Percentiles rank a stretch among this genome's conserved stretches.
Evolutionary conservation across 352 stramenopile species (phyloP).

Genomic region (Pythium aphanidermatum): DNA sequence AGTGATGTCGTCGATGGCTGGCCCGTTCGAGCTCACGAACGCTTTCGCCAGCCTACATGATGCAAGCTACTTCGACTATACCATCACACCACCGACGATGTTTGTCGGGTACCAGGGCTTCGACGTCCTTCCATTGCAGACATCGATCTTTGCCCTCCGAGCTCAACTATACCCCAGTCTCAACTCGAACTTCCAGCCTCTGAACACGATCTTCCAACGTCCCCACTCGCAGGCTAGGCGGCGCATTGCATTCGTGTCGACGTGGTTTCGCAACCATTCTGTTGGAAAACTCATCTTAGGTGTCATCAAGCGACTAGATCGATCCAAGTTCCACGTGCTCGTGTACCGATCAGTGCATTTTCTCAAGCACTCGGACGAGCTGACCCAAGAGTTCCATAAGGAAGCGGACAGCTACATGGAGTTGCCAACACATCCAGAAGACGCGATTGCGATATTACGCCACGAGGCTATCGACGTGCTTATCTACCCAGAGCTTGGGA

Average conservation of each 20-base stretch:
- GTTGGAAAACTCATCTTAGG: constrained; percentile 59
- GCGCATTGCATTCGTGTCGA: constrained; percentile 50
- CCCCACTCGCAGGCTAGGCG: constrained; percentile 10
- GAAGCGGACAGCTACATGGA: constrained; percentile 44
- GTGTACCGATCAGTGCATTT: constrained; percentile 57
- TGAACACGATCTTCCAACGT: constrained; percentile 5
- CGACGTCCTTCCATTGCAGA: constrained; percentile 17
- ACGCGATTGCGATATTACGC: constrained; percentile 31
- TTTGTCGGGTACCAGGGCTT: constrained; percentile 54
- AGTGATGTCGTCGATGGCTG: constrained; percentile 15
- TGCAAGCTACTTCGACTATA: constrained; percentile 40
- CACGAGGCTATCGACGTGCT: constrained; percentile 61
- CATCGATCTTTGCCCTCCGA: constrained; percentile 26
- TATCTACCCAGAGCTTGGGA: constrained; percentile 80
- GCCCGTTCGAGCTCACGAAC: background rate
- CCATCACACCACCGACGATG: constrained; percentile 61
- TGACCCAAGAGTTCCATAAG: constrained; percentile 32
- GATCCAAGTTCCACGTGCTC: constrained; percentile 38
- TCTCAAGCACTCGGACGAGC: constrained; percentile 32
- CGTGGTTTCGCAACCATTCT: constrained; percentile 60
- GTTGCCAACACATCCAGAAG: constrained; percentile 26
- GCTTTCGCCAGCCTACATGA: constrained; percentile 23
- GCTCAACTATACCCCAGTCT: constrained; percentile 29
- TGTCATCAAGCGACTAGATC: constrained; percentile 44
- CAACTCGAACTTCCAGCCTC: constrained; percentile 11